Conservation (phyloP, 2,329 filamentous ascomycete species). For the Alternaria sp. region DNA sequence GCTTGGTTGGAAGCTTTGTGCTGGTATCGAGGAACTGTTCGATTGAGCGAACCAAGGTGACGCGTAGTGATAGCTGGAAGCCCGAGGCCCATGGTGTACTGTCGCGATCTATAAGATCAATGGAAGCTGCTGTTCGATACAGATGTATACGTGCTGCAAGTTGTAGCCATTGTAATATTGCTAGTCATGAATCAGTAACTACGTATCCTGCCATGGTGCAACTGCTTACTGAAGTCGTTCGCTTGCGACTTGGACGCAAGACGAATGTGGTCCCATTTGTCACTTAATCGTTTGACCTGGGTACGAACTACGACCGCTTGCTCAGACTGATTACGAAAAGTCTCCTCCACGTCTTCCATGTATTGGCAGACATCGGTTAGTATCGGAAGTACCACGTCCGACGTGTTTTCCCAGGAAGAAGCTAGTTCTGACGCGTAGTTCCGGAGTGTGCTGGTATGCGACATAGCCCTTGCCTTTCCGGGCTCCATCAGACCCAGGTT, state of each 20-base stretch:
- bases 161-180: conserved; percentile 46
- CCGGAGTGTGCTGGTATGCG: conserved; percentile 41
- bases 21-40: conserved; percentile 49
- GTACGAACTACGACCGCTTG: conserved; percentile 43
- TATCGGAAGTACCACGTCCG: conserved; percentile 42
- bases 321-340: conserved; percentile 39
- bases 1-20: conserved; percentile 35
- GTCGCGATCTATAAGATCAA: conserved; percentile 44
- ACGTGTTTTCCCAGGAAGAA: conserved; percentile 42
- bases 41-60: conserved; percentile 43
- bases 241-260: conserved; percentile 41
- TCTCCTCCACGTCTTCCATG: conserved; percentile 49
- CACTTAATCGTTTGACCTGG: conserved; percentile 45
- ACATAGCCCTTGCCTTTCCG: conserved; percentile 34
- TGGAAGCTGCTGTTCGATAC: conserved; percentile 38
- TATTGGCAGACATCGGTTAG: conserved; percentile 47
- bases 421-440: conserved; percentile 45
- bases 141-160: conserved; percentile 42
- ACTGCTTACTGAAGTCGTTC: conserved; percentile 42
- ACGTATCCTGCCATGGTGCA: not conserved
- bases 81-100: conserved; percentile 45
- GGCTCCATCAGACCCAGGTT: conserved; percentile 41
- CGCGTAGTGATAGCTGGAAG: conserved; percentile 48
- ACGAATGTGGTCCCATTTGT: conserved; percentile 47
- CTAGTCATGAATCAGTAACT: conserved; percentile 30